These are phyloP conservation scores for Bacidia rubella DNA, from an alignment of 495 filamentous ascomycete genomes.

Conservation along the genomic window DNA sequence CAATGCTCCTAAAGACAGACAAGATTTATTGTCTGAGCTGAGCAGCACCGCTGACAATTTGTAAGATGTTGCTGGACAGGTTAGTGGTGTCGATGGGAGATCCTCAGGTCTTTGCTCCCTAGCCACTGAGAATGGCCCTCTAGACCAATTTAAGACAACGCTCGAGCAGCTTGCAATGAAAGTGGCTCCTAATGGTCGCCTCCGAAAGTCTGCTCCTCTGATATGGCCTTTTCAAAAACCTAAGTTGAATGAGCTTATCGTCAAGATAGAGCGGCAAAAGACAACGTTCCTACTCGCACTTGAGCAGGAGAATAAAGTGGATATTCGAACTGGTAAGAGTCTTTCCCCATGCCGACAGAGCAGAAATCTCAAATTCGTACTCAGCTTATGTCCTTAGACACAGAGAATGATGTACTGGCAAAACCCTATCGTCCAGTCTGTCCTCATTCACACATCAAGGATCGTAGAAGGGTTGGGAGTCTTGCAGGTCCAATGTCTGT, in stretches of 20 bases:
- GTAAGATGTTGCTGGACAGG: background rate
- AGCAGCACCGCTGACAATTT: background rate
- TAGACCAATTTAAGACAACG: conserved; percentile 4
- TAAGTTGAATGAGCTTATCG: conserved; percentile 1
- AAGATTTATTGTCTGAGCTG: background rate
- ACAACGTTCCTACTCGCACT: conserved; percentile 5
- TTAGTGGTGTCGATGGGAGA: background rate
- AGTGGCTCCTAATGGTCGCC: background rate
- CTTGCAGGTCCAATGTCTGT: too few species aligned
- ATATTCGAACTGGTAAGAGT: too few species aligned
- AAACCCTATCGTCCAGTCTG: too few species aligned
- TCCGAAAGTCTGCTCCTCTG: background rate
- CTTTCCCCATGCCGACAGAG: too few species aligned
- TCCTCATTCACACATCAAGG: too few species aligned
- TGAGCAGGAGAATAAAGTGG: conserved; percentile 1
- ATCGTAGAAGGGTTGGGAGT: too few species aligned
- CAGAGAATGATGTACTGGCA: too few species aligned
- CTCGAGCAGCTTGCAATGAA: conserved; percentile 5
- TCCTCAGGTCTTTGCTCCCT: background rate
- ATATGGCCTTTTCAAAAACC: conserved; percentile 9
- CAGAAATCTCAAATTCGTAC: too few species aligned
- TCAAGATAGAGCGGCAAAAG: conserved; percentile 10
- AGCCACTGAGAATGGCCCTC: conserved; percentile 1
- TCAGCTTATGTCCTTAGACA: too few species aligned
- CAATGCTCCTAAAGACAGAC: conserved; percentile 6